These are phyloP conservation scores for Aureobasidium lini DNA, from an alignment of 2,329 filamentous ascomycete species.

Conservation along the genomic window DNA sequence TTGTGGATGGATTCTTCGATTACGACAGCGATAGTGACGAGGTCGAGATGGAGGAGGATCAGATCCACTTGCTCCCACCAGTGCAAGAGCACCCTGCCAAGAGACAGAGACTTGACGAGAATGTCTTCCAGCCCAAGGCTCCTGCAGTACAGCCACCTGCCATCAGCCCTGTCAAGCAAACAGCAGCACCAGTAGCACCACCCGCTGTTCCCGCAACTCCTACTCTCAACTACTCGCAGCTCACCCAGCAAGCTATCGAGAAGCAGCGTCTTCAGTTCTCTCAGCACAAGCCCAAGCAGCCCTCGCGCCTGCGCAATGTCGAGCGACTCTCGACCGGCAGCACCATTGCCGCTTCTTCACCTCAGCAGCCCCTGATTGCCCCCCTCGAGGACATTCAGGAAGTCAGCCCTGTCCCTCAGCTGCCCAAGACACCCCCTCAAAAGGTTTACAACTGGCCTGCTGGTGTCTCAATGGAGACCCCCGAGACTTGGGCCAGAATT, in stretches of 20 bases:
- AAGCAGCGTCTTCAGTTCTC: constrained; percentile 7
- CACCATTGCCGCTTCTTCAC: not conserved
- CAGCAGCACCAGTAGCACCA: constrained; percentile 5
- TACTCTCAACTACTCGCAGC: not conserved
- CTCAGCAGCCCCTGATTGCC: not conserved
- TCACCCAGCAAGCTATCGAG: constrained; percentile 7
- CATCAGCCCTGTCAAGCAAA: constrained; percentile 3
- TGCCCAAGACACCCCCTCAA: not conserved
- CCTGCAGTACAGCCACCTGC: not conserved
- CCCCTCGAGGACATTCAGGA: not conserved
- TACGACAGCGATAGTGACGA: constrained; percentile 13
- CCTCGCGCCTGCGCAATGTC: constrained; percentile 35
- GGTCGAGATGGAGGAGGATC: constrained; percentile 12
- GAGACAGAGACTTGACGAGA: constrained; percentile 15
- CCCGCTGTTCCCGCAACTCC: not conserved
- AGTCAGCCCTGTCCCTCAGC: not conserved
- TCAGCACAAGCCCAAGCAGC: constrained; percentile 35
- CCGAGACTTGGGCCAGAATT: not conserved
- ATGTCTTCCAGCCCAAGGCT: constrained; percentile 16
- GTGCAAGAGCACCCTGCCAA: constrained; percentile 13
- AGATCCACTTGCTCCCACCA: constrained; percentile 6
- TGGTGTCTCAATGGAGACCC: not conserved
- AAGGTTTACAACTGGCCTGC: not conserved
- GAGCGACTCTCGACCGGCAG: constrained; percentile 17
- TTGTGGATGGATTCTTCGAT: constrained; percentile 17